Percentiles rank a stretch among this genome's conserved stretches.
Conservation (phyloP, 2,329 filamentous ascomycete genomes). For the Parastagonospora avenae region DNA sequence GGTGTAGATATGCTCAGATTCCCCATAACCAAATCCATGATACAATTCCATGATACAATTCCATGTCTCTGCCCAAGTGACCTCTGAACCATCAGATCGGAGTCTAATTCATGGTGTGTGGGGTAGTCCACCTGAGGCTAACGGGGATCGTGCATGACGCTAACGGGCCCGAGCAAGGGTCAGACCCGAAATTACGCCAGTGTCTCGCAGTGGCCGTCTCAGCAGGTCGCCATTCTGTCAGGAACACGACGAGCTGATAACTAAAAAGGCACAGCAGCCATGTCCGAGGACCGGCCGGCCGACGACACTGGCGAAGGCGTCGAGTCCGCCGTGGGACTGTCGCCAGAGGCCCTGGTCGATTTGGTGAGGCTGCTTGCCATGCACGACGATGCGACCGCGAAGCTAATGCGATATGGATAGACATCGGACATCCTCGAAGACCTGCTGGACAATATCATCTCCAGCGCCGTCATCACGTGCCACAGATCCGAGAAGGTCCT, state of each 20-base stretch:
- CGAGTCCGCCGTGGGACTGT: slow-evolving; percentile 30
- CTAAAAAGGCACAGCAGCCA: slow-evolving; percentile 22
- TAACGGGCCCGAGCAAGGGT: slow-evolving; percentile 21
- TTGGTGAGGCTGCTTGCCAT: slow-evolving; percentile 33
- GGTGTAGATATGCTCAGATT: slow-evolving; percentile 46
- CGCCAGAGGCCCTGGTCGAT: slow-evolving; percentile 35
- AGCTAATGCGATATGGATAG: slow-evolving; percentile 23
- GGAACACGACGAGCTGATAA: slow-evolving; percentile 1
- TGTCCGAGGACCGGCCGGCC: slow-evolving; percentile 45
- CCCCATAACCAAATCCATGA: neutral
- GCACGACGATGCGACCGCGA: slow-evolving; percentile 29
- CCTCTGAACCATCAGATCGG: slow-evolving; percentile 1
- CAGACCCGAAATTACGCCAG: slow-evolving; percentile 26
- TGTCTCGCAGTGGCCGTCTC: slow-evolving; percentile 22
- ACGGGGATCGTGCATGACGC: slow-evolving; percentile 17
- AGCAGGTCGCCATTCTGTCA: slow-evolving; percentile 6
- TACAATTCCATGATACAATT: too few species aligned
- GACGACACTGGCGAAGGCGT: slow-evolving; percentile 30
- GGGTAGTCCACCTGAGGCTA: slow-evolving; percentile 10
- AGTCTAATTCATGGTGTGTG: slow-evolving; percentile 1
- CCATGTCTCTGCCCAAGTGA: neutral
- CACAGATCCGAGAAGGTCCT: slow-evolving; percentile 81
- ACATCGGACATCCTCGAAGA: slow-evolving; percentile 68
- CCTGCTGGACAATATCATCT: slow-evolving; percentile 75
- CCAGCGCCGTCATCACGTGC: slow-evolving; percentile 73